These are phyloP conservation scores for Speleostelium caveatum DNA, from an alignment of 78 protist species.

Conservation along the genomic window DNA sequence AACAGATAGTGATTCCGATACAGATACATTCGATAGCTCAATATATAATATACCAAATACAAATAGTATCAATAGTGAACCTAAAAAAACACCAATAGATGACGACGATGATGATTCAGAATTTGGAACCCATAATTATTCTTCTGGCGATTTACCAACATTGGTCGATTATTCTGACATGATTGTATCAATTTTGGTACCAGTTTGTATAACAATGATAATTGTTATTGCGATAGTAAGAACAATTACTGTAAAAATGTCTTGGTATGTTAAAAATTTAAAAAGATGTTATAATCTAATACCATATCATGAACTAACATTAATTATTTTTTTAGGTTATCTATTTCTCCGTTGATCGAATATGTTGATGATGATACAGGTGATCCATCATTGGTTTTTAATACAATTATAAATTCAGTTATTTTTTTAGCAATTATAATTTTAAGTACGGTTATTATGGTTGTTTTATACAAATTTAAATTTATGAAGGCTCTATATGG, in stretches of 20 bases:
- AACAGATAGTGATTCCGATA: too few relatives aligned
- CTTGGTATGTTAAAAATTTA: not conserved
- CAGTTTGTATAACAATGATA: conserved; percentile 74
- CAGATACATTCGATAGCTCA: too few relatives aligned
- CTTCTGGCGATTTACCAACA: not conserved
- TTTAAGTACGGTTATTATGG: conserved; percentile 78
- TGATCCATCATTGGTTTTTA: conserved; percentile 18
- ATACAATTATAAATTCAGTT: conserved; percentile 59
- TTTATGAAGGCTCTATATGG: conserved; percentile 80
- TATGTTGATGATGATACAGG: conserved; percentile 1
- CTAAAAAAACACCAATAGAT: not conserved
- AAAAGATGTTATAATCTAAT: not conserved
- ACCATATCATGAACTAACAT: not conserved
- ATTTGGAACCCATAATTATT: not conserved
- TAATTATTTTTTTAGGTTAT: not conserved
- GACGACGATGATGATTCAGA: conserved; percentile 21
- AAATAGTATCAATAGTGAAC: not conserved
- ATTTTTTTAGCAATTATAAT: conserved; percentile 59
- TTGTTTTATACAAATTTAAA: conserved; percentile 71
- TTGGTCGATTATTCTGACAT: conserved; percentile 52
- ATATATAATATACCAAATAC: not conserved
- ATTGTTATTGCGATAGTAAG: conserved; percentile 27
- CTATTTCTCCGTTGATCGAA: not conserved
- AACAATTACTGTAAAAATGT: conserved; percentile 7
- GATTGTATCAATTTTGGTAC: conserved; percentile 33